Evolutionary conservation across 768 basidiomycete species (phyloP).

Genomic region (Boletales sp.): DNA sequence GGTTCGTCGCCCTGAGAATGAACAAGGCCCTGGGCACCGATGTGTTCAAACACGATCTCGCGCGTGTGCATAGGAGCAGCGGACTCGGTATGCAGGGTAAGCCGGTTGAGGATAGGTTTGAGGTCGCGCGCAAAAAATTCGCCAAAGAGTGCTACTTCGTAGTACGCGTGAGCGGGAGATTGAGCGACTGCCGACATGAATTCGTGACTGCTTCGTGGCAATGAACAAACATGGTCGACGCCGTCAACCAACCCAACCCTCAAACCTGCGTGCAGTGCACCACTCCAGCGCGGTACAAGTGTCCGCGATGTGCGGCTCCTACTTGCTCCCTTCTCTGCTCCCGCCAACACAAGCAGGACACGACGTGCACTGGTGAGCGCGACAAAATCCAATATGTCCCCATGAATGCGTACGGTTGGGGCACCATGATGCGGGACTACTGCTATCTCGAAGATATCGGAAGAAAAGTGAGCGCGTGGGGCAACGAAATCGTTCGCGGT

Average conservation of each 20-base stretch:
- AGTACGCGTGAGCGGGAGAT: conserved; percentile 56
- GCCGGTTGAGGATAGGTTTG: conserved; percentile 71
- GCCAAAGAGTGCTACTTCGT: conserved; percentile 80
- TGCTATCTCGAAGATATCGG: conserved; percentile 80
- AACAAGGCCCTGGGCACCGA: conserved; percentile 60
- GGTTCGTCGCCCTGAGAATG: conserved; percentile 60
- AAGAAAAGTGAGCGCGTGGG: conserved; percentile 72
- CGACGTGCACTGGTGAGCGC: conserved; percentile 67
- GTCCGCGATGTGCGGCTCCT: conserved; percentile 67
- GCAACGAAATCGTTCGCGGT: conserved; percentile 61
- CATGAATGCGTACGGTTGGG: conserved; percentile 83
- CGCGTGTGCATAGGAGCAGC: conserved; percentile 68
- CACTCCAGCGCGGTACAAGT: conserved; percentile 63
- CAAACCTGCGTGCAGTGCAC: conserved; percentile 50
- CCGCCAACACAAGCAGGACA: conserved; percentile 56
- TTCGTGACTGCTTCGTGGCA: too few relatives aligned
- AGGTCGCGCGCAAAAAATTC: conserved; percentile 79
- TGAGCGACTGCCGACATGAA: conserved; percentile 13
- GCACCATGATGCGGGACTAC: conserved; percentile 88
- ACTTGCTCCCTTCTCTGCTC: conserved; percentile 77
- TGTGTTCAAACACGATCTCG: conserved; percentile 79
- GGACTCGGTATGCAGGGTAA: conserved; percentile 79
- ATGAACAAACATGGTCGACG: conserved; percentile 5
- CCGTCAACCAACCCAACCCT: conserved; percentile 12
- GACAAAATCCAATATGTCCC: conserved; percentile 72